Evolutionary conservation across 2,329 filamentous ascomycete genomes (phyloP).

Genomic region (Stylonectria norvegica): DNA sequence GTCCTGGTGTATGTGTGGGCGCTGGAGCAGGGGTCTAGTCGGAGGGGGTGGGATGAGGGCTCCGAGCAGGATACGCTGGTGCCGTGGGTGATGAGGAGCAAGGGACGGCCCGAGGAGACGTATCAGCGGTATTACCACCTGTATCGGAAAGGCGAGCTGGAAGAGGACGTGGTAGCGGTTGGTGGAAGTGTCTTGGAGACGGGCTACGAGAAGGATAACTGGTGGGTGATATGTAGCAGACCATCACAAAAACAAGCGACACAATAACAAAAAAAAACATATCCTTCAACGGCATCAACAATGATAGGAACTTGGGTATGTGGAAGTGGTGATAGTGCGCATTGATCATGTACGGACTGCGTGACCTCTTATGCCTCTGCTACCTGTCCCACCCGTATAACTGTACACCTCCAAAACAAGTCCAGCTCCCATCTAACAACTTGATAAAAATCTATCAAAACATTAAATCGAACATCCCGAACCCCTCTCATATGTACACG

Average conservation of each 20-base stretch:
- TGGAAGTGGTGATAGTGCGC: not conserved
- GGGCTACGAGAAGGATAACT: slow-evolving; percentile 97
- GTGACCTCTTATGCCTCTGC: slow-evolving; percentile 1
- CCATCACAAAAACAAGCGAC: slow-evolving; percentile 16
- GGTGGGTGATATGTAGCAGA: slow-evolving; percentile 73
- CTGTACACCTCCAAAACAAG: slow-evolving; percentile 18
- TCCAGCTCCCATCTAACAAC: slow-evolving; percentile 11
- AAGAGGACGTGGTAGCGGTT: slow-evolving; percentile 69
- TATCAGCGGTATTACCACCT: slow-evolving; percentile 94
- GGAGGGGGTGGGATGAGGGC: slow-evolving; percentile 83
- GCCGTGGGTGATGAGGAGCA: slow-evolving; percentile 73
- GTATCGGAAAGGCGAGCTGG: slow-evolving; percentile 81
- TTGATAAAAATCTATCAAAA: slow-evolving; percentile 16
- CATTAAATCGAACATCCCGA: slow-evolving; percentile 5
- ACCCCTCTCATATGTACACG: slow-evolving; percentile 1
- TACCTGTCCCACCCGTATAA: slow-evolving; percentile 11
- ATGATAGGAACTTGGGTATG: not conserved
- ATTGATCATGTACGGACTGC: too few species aligned
- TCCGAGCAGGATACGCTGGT: slow-evolving; percentile 90
- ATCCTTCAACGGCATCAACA: slow-evolving; percentile 1
- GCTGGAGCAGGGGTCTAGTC: slow-evolving; percentile 81
- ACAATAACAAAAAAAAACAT: slow-evolving; percentile 6
- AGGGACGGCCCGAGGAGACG: slow-evolving; percentile 46
- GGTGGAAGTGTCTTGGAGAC: slow-evolving; percentile 73
- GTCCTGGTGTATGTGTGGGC: slow-evolving; percentile 93